Evolutionary conservation across 208 protist species (phyloP), one percentile per base, ranked within the genome.

Genomic region (Leishmania tarentolae): DNA sequence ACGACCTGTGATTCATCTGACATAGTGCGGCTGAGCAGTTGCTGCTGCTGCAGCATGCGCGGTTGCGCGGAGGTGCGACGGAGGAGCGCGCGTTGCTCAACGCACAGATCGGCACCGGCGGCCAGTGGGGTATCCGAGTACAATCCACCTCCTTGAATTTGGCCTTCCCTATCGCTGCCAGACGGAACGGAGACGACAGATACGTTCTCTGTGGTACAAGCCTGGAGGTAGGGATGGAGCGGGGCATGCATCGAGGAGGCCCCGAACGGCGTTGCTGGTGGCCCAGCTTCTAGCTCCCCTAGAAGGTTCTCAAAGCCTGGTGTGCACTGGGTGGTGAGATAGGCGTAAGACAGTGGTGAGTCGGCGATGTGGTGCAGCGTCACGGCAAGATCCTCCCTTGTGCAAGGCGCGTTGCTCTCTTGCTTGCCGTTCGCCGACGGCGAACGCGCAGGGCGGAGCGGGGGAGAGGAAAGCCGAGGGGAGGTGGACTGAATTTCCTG

Each of bases 31-130:
- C 59, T 15, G 1, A 74, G 57, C 28, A 63, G 56, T 70, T 83
- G 74, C 56, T 63, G 80, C 56, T 31, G 61, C 13, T 74, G 52
- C 7, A 68, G 21, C 46, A 50, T n/a, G 11, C 31, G 63, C 42
- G 53, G 46, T 19, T 71, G 76, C 13, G 76, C 99, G 82, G 98
- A 99, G 74, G 91, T 95, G 68, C 99, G 99, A 86, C 99, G 93
- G 88, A 99, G 94, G 44, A 99, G 86, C 68, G 99, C 99, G 91
- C 99, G 99, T 79, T 99, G 97, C 96, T 99, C 99, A 86, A 99
- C 99, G 75, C 96, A 92, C 83, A 95, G 95, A 95, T 99, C 99
- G 53, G 99, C 99, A 86, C 99, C 99, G 46, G 61, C 17, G 21
- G 44, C 5, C 13, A 42, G 76, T 2, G 63, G 63, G 31, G 61